Conservation (phyloP, 2,329 filamentous ascomycete species). For the Aspergillus hortae region DNA sequence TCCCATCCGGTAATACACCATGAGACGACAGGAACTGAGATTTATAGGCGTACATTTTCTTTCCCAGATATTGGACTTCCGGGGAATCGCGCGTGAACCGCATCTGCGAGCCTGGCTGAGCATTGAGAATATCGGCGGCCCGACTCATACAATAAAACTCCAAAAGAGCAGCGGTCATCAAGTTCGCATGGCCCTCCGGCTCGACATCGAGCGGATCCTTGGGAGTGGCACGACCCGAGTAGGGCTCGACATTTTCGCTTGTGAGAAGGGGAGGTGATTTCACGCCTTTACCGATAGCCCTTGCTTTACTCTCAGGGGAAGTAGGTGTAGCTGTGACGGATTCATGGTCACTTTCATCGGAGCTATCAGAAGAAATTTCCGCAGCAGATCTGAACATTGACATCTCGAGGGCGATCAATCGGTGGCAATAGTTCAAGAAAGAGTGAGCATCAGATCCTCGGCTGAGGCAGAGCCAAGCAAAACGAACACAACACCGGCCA, state of each 20-base stretch:
- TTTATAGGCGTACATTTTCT: constrained; percentile 39
- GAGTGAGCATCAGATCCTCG: not conserved
- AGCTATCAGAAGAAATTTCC: constrained; percentile 34
- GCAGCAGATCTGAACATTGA: constrained; percentile 40
- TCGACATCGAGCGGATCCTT: constrained; percentile 28
- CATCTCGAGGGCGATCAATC: constrained; percentile 21
- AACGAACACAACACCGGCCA: not conserved
- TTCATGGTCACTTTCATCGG: constrained; percentile 21
- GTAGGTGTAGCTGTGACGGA: constrained; percentile 2
- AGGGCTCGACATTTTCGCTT: constrained; percentile 1
- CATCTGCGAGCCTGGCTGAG: constrained; percentile 30
- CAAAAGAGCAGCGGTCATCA: constrained; percentile 43
- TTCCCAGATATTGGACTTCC: constrained; percentile 41
- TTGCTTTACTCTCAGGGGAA: not conserved
- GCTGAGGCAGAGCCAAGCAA: constrained; percentile 1
- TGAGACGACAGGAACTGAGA: constrained; percentile 41
- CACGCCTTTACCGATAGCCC: constrained; percentile 5
- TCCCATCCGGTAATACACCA: constrained; percentile 38
- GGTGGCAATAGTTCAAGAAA: not conserved
- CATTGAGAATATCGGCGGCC: constrained; percentile 45
- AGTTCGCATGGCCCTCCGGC: constrained; percentile 34
- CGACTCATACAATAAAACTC: constrained; percentile 44
- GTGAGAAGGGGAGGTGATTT: constrained; percentile 1
- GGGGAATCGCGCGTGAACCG: constrained; percentile 40
- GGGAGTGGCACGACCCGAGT: constrained; percentile 5